Evolutionary conservation across 1,284 basidiomycete genomes (phyloP).

Genomic region (Fomes fomentarius): DNA sequence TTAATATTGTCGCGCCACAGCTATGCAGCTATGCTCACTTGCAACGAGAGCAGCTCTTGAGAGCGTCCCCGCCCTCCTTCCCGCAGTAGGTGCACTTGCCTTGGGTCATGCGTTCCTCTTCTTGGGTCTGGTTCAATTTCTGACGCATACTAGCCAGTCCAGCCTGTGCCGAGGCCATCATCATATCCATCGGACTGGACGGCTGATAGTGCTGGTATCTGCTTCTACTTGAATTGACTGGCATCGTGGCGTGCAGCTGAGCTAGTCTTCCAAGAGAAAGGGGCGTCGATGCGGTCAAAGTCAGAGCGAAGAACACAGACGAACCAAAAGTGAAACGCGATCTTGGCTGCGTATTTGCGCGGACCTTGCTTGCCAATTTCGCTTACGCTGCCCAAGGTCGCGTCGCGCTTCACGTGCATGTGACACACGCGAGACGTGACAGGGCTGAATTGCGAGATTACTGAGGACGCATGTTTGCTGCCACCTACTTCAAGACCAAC

Average conservation of each 20-base stretch:
- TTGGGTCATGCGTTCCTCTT: constrained; percentile 1
- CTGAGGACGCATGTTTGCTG: constrained; percentile 9
- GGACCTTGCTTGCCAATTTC: background rate
- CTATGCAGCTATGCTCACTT: constrained; percentile 17
- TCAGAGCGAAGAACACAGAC: no score
- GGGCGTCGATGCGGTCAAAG: no score
- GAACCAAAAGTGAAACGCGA: background rate
- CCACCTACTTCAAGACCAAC: no score
- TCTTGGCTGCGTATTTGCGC: background rate
- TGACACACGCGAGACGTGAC: constrained; percentile 13
- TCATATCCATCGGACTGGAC: constrained; percentile 5
- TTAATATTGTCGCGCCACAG: background rate
- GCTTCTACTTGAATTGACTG: constrained; percentile 8
- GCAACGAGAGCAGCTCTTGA: constrained; percentile 22
- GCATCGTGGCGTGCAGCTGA: background rate
- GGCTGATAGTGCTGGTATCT: constrained; percentile 6
- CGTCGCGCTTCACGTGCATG: constrained; percentile 6
- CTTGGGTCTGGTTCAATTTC: background rate
- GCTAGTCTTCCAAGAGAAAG: no score
- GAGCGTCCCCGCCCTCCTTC: constrained; percentile 2
- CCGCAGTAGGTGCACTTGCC: constrained; percentile 9
- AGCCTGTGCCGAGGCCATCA: constrained; percentile 5
- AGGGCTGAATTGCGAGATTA: constrained; percentile 1
- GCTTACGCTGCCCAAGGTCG: background rate
- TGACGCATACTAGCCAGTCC: constrained; percentile 11